phyloP scores from a whole-genome alignment of 192 early-diverging fungal species.

The Coemansia sp. region DNA sequence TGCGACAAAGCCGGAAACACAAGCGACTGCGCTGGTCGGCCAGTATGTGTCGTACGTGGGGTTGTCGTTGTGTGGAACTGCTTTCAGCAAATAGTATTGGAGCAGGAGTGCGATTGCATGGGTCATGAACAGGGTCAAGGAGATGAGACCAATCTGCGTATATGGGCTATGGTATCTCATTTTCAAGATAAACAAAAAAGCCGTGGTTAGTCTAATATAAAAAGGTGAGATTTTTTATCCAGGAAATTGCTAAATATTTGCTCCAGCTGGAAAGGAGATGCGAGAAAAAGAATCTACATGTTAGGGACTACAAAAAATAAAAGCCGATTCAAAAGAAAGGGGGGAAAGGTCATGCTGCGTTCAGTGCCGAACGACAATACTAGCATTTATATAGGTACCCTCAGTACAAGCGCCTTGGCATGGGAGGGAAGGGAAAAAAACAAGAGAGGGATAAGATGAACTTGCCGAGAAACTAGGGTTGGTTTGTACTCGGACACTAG shows the following conservation, averaged over 20 bases:
- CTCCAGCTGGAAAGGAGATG: not conserved
- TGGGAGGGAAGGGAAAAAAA: too few relatives aligned
- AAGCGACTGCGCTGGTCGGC: conserved; percentile 32
- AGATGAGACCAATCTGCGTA: conserved; percentile 30
- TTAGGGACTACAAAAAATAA: not conserved
- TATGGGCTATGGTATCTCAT: conserved; percentile 34
- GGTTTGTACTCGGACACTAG: not conserved
- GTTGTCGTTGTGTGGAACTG: conserved; percentile 26
- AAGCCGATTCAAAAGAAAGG: not conserved
- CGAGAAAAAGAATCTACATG: not conserved
- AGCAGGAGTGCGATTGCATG: conserved; percentile 23
- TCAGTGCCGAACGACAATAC: not conserved
- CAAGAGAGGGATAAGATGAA: too few relatives aligned
- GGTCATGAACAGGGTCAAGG: conserved; percentile 25
- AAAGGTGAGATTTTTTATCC: not conserved
- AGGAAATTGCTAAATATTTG: not conserved
- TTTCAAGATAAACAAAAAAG: not conserved
- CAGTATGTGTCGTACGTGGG: conserved; percentile 30
- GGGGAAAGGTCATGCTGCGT: not conserved
- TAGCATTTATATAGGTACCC: not conserved
- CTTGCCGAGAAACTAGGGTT: too few relatives aligned
- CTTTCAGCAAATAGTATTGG: conserved; percentile 20
- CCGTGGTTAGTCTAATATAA: too few relatives aligned
- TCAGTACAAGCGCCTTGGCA: not conserved
- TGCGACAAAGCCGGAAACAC: conserved; percentile 23